Base-by-base conservation (phyloP, 805 yeast species). In the Candida fluviatilis region DNA sequence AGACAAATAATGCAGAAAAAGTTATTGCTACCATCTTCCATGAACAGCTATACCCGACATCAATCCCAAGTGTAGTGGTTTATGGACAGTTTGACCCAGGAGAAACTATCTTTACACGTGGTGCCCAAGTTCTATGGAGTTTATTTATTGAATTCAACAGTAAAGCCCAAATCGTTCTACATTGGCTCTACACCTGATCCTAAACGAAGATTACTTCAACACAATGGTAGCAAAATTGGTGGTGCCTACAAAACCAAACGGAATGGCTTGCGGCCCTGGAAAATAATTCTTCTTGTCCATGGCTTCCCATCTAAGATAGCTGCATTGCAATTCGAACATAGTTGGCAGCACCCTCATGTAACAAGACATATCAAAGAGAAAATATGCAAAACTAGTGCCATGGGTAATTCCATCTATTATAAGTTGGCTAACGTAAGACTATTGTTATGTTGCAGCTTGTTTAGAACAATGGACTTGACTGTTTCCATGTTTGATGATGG, bases 101-200 rank as follows among this genome's bases (percentile, higher is more conserved):
- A 21, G 6, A 21, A 21, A 21, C 24, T 21, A 21, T 6, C 24
- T 6, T 7, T 30, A 12, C 32, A 39, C 24, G 25, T 35, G 5
- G 26, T 39, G 18, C 41, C 46, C 7, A 17, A 14, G 5, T 75
- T 84, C 40, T 86, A 86, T 55, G 80, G 88, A 36, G 86, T 85
- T 31, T 87, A 86, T 52, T 58, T 87, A 2, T 60, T 86, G 7
- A 76, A 78, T 43, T 83, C 91, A 0, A 50, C 71, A 3, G 69
- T 76, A 8, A 77, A 75, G 46, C 75, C 76, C 16, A 64, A 64
- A 29, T 74, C 84, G 7, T 80, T 80, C 49, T 86, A 86, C 51
- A 75, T 86, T 3, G 95, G 95, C 0, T 85, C 95, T 1, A 84
- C 95, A 0, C 91, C 93, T 1, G 75, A 84, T 50, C 95, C 95